phyloP scores from a whole-genome alignment of 495 filamentous ascomycete species.

The Margaritispora aquatica region DNA sequence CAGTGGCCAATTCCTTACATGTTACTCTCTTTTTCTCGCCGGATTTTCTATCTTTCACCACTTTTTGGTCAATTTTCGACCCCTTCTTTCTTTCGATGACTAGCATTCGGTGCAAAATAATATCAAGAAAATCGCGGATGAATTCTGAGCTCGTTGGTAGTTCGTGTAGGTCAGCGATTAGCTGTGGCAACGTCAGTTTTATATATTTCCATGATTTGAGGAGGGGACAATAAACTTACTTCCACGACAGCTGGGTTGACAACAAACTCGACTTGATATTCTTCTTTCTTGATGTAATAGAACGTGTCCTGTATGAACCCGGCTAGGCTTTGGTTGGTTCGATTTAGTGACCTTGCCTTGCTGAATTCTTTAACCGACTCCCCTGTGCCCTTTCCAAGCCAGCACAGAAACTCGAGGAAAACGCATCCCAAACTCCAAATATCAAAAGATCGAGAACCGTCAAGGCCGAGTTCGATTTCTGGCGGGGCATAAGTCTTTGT shows the following conservation, averaged over 20 bases:
- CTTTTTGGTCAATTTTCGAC: not conserved
- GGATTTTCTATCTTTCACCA: not conserved
- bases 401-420: not conserved
- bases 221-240: not conserved
- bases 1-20: not conserved
- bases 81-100: not conserved
- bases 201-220: not conserved
- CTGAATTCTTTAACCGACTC: not conserved
- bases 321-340: not conserved
- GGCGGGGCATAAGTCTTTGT: slow-evolving; percentile 1
- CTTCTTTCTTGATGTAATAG: not conserved
- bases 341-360: not conserved
- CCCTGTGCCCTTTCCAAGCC: not conserved
- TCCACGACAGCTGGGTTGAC: not conserved
- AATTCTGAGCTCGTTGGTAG: not conserved
- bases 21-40: not conserved
- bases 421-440: slow-evolving; percentile 9
- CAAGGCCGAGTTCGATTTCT: not conserved
- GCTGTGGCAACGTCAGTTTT: not conserved
- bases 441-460: slow-evolving; percentile 3
- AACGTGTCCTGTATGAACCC: not conserved
- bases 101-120: not conserved
- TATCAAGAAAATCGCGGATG: not conserved
- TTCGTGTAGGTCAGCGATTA: not conserved
- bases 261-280: not conserved